These are phyloP conservation scores for Fusarium lateritium DNA, from an alignment of 2,329 filamentous ascomycete genomes.

Conservation along the genomic window DNA sequence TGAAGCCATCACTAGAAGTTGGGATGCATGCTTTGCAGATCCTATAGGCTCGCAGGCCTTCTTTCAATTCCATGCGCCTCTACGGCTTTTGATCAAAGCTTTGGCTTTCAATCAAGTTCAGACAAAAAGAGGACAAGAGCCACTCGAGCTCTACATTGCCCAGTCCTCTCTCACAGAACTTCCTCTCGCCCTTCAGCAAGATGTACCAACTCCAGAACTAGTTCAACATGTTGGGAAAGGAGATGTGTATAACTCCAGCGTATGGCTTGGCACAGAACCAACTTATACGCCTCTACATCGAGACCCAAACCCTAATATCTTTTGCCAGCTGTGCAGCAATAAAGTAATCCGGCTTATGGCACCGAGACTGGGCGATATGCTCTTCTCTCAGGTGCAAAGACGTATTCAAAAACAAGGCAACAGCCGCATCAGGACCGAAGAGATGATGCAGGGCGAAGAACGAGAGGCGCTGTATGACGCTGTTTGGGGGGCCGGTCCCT, in stretches of 20 bases:
- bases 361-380: slow-evolving; percentile 71
- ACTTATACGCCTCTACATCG: slow-evolving; percentile 93
- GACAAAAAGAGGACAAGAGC: slow-evolving; percentile 37
- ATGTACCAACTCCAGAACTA: slow-evolving; percentile 77
- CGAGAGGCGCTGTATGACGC: slow-evolving; percentile 74
- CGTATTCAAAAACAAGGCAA: slow-evolving; percentile 57
- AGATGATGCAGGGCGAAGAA: slow-evolving; percentile 93
- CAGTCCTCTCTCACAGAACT: slow-evolving; percentile 82
- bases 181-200: slow-evolving; percentile 71
- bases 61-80: slow-evolving; percentile 70
- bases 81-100: slow-evolving; percentile 75
- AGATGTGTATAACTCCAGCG: slow-evolving; percentile 87
- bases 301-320: slow-evolving; percentile 95
- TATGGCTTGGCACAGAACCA: slow-evolving; percentile 90
- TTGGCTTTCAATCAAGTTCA: slow-evolving; percentile 62
- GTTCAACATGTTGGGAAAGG: slow-evolving; percentile 77
- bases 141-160: slow-evolving; percentile 81
- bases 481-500: slow-evolving; percentile 72
- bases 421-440: slow-evolving; percentile 76
- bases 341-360: slow-evolving; percentile 82
- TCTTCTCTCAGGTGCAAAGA: slow-evolving; percentile 72
- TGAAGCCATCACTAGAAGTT: slow-evolving; percentile 51
- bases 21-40: slow-evolving; percentile 49
- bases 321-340: slow-evolving; percentile 82
- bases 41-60: slow-evolving; percentile 57